phyloP scores from a whole-genome alignment of 768 basidiomycete genomes.

The Tylopilus cervinicoccineus region DNA sequence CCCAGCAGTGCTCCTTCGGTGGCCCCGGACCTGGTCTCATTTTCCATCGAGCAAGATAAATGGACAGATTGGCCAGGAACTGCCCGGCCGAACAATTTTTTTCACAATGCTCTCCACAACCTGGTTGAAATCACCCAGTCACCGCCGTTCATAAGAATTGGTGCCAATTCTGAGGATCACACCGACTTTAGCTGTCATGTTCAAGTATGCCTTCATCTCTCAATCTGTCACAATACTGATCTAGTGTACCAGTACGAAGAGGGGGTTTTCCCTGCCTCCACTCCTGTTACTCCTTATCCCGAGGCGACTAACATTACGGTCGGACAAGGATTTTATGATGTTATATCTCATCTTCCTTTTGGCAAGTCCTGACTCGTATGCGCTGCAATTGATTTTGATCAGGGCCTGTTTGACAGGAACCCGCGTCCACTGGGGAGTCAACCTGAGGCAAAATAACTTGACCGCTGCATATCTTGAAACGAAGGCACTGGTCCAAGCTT shows the following conservation, averaged over 20 bases:
- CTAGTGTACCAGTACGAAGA: slow-evolving; percentile 38
- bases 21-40: slow-evolving; percentile 48
- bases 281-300: slow-evolving; percentile 54
- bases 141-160: slow-evolving; percentile 56
- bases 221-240: slow-evolving; percentile 1
- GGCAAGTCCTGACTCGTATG: slow-evolving; percentile 29
- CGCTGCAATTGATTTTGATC: not conserved
- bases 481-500: slow-evolving; percentile 45
- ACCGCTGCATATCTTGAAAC: slow-evolving; percentile 48
- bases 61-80: slow-evolving; percentile 68
- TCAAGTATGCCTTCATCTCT: slow-evolving; percentile 31
- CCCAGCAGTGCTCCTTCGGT: slow-evolving; percentile 37
- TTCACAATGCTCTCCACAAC: slow-evolving; percentile 57
- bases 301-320: slow-evolving; percentile 61
- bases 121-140: slow-evolving; percentile 47
- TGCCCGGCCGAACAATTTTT: slow-evolving; percentile 49
- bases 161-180: slow-evolving; percentile 54
- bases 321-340: slow-evolving; percentile 52
- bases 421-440: slow-evolving; percentile 64
- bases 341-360: slow-evolving; percentile 48
- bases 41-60: slow-evolving; percentile 68
- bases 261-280: slow-evolving; percentile 46
- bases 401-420: slow-evolving; percentile 40
- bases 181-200: slow-evolving; percentile 50
- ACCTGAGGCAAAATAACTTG: slow-evolving; percentile 52